Conservation (phyloP, 202 grass and related monocot genomes). For the Dendrocalamus latiflorus region DNA sequence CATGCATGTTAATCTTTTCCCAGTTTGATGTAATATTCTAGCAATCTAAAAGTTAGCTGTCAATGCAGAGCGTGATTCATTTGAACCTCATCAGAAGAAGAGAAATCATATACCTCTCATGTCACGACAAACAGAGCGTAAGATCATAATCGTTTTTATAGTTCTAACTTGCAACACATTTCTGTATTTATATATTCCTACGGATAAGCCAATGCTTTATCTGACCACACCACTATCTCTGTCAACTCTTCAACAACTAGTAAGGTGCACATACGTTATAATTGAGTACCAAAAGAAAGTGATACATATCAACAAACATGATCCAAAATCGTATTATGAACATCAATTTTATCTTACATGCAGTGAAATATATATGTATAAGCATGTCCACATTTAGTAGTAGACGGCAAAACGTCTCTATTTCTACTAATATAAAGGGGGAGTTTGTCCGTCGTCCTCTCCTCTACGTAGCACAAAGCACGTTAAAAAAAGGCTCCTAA, state of each 20-base stretch:
- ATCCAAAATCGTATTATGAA: too few species aligned
- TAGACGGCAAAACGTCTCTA: background rate
- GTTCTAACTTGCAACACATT: background rate
- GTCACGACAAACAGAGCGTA: slow-evolving; percentile 76
- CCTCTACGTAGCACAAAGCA: too few species aligned
- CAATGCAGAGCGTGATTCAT: slow-evolving; percentile 52
- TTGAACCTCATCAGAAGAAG: slow-evolving; percentile 51
- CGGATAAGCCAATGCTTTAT: background rate
- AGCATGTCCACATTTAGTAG: too few species aligned
- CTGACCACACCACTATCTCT: background rate
- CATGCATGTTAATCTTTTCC: slow-evolving; percentile 14
- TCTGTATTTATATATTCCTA: background rate
- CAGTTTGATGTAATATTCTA: slow-evolving; percentile 25
- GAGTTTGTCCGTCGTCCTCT: too few species aligned
- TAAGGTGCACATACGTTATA: too few species aligned
- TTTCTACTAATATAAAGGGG: too few species aligned
- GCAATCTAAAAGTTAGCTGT: slow-evolving; percentile 22
- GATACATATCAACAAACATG: too few species aligned
- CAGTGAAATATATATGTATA: too few species aligned
- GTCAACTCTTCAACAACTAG: too few species aligned
- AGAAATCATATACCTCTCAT: slow-evolving; percentile 78
- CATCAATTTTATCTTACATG: too few species aligned
- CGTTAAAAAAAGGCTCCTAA: too few species aligned
- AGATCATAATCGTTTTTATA: slow-evolving; percentile 20
- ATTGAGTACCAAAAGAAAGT: too few species aligned